Evolutionary conservation across 495 filamentous ascomycete genomes (phyloP), one percentile per base, ranked within the genome.

Genomic region (Amorphotheca resinae): DNA sequence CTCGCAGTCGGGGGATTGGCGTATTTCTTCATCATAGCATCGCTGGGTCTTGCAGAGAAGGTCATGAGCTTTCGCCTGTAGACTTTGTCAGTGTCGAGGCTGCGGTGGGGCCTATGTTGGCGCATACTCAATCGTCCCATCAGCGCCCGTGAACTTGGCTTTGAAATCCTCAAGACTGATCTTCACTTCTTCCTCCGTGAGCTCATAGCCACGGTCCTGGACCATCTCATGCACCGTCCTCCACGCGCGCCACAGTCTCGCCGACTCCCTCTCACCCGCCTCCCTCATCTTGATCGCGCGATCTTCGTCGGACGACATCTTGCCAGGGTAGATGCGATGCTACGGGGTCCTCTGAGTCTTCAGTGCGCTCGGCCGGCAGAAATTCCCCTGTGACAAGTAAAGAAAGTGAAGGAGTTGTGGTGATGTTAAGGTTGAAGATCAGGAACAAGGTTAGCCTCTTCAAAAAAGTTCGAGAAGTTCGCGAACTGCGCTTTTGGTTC

Each of bases 191-290:
- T 87, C 80, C 37, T 95, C 86, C 20, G 84, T 68, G 15, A 98
- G 69, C 57, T 93, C 82, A 65, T 98, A 98, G 49, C 89, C 89
- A 51, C 86, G 68, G 55, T 93, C 86, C 44, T 70, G 69, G 22
- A 85, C 78, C 85, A 93, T 87, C 67, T 93, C 82, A 57, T 87
- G 80, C 43, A 87, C 76, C 2, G 86, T 93, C 57, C 75, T 69
- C 80, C 84, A 89, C 54, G 82, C 84, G 62, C 86, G 82, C 86
- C 86, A 93, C 37, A 89, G 74, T 49, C 74, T 70, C 45, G 79
- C 77, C 49, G 79, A 64, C 55, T 81, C 77, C 60, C 79, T 73
- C 42, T 80, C 74, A 52, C 77, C 73, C 36, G 64, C 69, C 37
- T 66, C 64, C 23, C 59, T 33, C 41, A 36, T 54, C 55, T 57